Evolutionary conservation across 2,329 filamentous ascomycete species (phyloP).

Genomic region (Hypoxylon sp.): DNA sequence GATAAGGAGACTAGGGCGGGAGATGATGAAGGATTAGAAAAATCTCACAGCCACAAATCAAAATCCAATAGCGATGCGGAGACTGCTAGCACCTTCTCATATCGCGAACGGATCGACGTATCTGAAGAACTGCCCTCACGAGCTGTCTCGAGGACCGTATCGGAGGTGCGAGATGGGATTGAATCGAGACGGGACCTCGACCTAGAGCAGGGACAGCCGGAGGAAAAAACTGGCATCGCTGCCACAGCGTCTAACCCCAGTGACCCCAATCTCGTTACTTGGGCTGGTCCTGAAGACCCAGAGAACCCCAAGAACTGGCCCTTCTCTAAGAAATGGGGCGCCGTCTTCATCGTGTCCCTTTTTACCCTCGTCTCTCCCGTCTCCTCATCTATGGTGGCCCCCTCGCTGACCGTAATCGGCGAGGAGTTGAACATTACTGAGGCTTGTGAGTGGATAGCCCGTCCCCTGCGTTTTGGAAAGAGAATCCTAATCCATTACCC

Average conservation of each 20-base stretch:
- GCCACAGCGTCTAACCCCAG: constrained; percentile 46
- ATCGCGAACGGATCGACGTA: constrained; percentile 7
- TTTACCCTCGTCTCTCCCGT: constrained; percentile 74
- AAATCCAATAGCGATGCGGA: constrained; percentile 25
- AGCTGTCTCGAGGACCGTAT: constrained; percentile 55
- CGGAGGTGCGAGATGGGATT: constrained; percentile 60
- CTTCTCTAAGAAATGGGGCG: constrained; percentile 68
- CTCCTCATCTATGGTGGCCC: constrained; percentile 71
- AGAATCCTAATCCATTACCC: constrained; percentile 4
- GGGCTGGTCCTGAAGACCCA: constrained; percentile 68
- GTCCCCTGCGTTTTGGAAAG: neutral
- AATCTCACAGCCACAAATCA: constrained; percentile 11
- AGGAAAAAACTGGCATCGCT: constrained; percentile 47
- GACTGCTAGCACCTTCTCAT: constrained; percentile 20
- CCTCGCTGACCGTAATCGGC: constrained; percentile 66
- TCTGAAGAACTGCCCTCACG: constrained; percentile 17
- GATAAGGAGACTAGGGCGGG: constrained; percentile 21
- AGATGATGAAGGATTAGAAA: constrained; percentile 21
- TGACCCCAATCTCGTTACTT: constrained; percentile 61
- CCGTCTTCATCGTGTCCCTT: constrained; percentile 67
- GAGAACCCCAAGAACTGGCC: constrained; percentile 71
- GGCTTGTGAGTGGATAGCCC: constrained; percentile 48
- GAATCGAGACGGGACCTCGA: constrained; percentile 57
- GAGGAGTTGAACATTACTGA: constrained; percentile 66
- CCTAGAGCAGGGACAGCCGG: constrained; percentile 48